Evolutionary conservation across 2,329 filamentous ascomycete species (phyloP).

Genomic region (Biscogniauxia mediterranea): DNA sequence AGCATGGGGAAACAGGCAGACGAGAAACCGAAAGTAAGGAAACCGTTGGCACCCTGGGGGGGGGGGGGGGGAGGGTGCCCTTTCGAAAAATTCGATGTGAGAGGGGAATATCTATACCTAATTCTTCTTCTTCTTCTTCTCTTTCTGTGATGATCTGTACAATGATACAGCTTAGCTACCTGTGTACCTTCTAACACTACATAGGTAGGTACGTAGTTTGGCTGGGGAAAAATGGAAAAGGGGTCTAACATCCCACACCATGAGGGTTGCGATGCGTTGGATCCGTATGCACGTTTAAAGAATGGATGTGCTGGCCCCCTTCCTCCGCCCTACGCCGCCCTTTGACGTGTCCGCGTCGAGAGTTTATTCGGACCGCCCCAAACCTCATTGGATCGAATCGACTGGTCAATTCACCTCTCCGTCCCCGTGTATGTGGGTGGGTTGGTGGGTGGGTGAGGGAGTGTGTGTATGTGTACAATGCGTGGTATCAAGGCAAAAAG

Average conservation of each 20-base stretch:
- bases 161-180: neutral
- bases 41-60: neutral
- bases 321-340: neutral
- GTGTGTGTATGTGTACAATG: neutral
- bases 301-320: conserved; percentile 22
- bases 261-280: conserved; percentile 15
- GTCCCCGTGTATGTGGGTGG: neutral
- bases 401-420: conserved; percentile 4
- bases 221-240: neutral
- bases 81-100: neutral
- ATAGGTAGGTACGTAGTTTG: neutral
- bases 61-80: too few relatives aligned
- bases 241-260: conserved; percentile 10
- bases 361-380: conserved; percentile 7
- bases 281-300: conserved; percentile 21
- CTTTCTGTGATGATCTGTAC: neutral
- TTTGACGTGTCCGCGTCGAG: conserved; percentile 17
- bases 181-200: too few relatives aligned
- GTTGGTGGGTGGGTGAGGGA: neutral
- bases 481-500: neutral
- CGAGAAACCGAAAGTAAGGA: neutral
- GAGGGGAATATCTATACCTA: neutral
- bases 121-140: too few relatives aligned
- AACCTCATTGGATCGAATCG: conserved; percentile 16
- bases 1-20: neutral